Conservation (phyloP, 257 asterid genomes). For the Anisodus tanguticus region DNA sequence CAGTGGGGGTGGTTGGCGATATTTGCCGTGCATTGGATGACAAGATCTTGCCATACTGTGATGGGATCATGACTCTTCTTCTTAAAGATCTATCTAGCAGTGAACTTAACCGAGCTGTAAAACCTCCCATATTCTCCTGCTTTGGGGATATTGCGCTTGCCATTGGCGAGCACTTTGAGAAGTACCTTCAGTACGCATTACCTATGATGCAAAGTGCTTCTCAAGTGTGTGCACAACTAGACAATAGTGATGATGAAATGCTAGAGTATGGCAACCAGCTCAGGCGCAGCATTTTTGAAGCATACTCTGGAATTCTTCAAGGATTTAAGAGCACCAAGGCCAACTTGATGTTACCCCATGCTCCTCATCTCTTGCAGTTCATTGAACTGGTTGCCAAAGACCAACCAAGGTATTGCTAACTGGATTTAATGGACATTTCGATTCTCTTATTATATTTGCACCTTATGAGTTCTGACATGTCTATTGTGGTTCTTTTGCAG, state of each 20-base stretch:
- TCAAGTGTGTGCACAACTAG: constrained; percentile 67
- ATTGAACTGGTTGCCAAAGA: constrained; percentile 72
- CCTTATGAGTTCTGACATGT: constrained; percentile 11
- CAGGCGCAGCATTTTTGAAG: constrained; percentile 78
- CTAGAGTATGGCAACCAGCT: constrained; percentile 76
- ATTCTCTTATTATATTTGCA: neutral
- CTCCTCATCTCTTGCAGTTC: constrained; percentile 77
- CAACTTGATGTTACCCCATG: constrained; percentile 71
- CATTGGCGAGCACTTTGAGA: constrained; percentile 76
- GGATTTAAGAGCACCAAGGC: constrained; percentile 76
- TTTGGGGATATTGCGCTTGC: constrained; percentile 95
- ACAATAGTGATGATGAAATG: constrained; percentile 70
- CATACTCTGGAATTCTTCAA: constrained; percentile 85
- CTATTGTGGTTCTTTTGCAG: constrained; percentile 43
- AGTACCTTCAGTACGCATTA: constrained; percentile 60
- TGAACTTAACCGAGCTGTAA: constrained; percentile 75
- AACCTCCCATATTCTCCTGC: constrained; percentile 85
- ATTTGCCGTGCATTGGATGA: constrained; percentile 80
- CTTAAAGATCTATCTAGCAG: constrained; percentile 72
- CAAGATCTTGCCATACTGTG: constrained; percentile 77
- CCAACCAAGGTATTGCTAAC: constrained; percentile 49
- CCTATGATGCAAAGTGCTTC: constrained; percentile 89
- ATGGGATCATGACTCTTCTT: constrained; percentile 73
- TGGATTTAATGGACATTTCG: constrained; percentile 6
- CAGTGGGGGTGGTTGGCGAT: constrained; percentile 91